Conservation (phyloP, 495 filamentous ascomycete genomes). For the Penicillium lagena region DNA sequence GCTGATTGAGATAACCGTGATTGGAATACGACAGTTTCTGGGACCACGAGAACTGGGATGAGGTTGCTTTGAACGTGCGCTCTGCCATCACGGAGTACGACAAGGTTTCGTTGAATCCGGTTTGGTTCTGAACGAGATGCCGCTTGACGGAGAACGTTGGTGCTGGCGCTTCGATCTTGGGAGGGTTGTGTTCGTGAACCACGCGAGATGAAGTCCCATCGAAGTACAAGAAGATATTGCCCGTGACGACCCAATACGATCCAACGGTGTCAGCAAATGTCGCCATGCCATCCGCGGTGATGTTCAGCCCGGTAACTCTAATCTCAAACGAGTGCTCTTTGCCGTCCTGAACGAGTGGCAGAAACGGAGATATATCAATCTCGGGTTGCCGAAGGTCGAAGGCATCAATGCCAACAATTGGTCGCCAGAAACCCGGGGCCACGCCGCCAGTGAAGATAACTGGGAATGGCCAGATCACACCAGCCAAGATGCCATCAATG, state of each 20-base stretch:
- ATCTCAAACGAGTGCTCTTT: conserved; percentile 65
- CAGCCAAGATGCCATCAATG: conserved; percentile 70
- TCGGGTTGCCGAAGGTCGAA: conserved; percentile 79
- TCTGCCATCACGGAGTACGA: conserved; percentile 51
- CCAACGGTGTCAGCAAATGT: conserved; percentile 54
- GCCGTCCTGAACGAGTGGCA: conserved; percentile 63
- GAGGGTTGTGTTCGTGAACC: conserved; percentile 1
- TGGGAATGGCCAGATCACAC: conserved; percentile 80
- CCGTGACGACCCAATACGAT: conserved; percentile 77
- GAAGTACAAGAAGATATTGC: conserved; percentile 74
- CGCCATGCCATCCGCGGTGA: conserved; percentile 31
- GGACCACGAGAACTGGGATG: conserved; percentile 49
- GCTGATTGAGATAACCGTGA: conserved; percentile 47
- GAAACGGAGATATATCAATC: conserved; percentile 77
- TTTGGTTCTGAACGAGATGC: conserved; percentile 30
- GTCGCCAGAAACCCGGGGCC: conserved; percentile 73
- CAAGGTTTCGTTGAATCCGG: conserved; percentile 55
- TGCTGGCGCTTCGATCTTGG: conserved; percentile 22
- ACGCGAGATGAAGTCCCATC: conserved; percentile 28
- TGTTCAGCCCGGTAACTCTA: conserved; percentile 55
- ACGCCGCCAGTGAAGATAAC: conserved; percentile 87
- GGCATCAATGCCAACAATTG: conserved; percentile 77
- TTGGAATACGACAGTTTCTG: conserved; percentile 57
- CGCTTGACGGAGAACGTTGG: conserved; percentile 40
- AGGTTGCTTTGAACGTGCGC: conserved; percentile 49